Evolutionary conservation across 129 eudicot species (phyloP).

Genomic region (Dittrichia graveolens): DNA sequence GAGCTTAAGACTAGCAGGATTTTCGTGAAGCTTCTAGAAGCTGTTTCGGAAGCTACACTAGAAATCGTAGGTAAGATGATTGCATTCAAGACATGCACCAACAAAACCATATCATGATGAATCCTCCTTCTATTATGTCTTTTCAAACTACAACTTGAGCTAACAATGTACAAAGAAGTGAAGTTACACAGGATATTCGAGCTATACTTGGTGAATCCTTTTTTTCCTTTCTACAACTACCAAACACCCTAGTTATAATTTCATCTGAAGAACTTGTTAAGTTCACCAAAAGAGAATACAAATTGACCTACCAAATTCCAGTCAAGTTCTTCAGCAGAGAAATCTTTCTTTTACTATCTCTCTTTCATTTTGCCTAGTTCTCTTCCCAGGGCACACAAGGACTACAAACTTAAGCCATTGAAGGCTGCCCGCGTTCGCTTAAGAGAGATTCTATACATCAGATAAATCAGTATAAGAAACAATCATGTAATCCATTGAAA

Average conservation of each 20-base stretch:
- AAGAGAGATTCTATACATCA: not conserved
- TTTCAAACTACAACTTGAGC: constrained; percentile 4
- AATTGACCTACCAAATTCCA: not conserved
- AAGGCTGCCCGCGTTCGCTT: not conserved
- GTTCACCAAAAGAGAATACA: constrained; percentile 19
- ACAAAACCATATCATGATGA: not conserved
- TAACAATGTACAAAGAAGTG: constrained; percentile 29
- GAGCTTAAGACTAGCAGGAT: constrained; percentile 72
- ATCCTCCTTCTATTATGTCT: not conserved
- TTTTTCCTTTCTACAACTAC: constrained; percentile 7
- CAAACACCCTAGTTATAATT: constrained; percentile 21
- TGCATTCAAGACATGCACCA: not conserved
- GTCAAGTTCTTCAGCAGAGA: constrained; percentile 1
- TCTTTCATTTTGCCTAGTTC: constrained; percentile 11
- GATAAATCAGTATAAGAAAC: not conserved
- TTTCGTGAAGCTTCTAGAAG: constrained; percentile 82
- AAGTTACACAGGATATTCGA: constrained; percentile 13
- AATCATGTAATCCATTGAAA: not conserved
- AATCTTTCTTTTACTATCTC: constrained; percentile 4
- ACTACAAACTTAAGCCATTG: not conserved
- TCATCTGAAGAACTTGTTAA: constrained; percentile 19
- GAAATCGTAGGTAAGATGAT: constrained; percentile 64
- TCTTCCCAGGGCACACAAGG: constrained; percentile 16
- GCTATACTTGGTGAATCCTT: constrained; percentile 17
- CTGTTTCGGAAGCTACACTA: constrained; percentile 60